phyloP scores from a whole-genome alignment of 1,284 basidiomycete species.

The Ceratobasidium sp. region DNA sequence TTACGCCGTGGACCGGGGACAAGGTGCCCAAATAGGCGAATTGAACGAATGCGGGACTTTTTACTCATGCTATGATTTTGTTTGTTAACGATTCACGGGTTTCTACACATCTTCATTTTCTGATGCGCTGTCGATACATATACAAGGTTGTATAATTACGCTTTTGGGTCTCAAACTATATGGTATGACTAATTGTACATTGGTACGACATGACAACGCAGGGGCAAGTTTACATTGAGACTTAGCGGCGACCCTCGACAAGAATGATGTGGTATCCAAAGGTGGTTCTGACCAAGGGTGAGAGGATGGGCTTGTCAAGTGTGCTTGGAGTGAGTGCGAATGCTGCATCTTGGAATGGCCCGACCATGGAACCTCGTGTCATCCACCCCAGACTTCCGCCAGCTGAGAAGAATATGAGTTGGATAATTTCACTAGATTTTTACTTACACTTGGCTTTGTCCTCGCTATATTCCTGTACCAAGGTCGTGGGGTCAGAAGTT shows the following conservation, averaged over 20 bases:
- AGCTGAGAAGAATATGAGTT: slow-evolving; percentile 54
- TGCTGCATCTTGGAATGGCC: slow-evolving; percentile 80
- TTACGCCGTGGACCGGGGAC: slow-evolving; percentile 26
- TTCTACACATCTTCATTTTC: slow-evolving; percentile 18
- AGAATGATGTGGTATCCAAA: slow-evolving; percentile 88
- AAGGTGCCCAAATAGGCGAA: slow-evolving; percentile 9
- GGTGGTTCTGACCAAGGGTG: slow-evolving; percentile 75
- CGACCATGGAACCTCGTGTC: slow-evolving; percentile 67
- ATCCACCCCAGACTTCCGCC: slow-evolving; percentile 85
- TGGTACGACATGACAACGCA: not conserved
- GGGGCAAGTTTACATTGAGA: slow-evolving; percentile 2
- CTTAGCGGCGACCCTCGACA: slow-evolving; percentile 70
- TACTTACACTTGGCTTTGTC: slow-evolving; percentile 80
- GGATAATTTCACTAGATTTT: not conserved
- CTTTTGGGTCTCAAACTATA: slow-evolving; percentile 3
- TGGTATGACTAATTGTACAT: slow-evolving; percentile 1
- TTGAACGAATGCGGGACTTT: not conserved
- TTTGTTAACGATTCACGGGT: slow-evolving; percentile 14
- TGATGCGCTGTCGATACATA: slow-evolving; percentile 31
- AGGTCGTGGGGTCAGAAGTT: slow-evolving; percentile 3
- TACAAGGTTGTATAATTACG: slow-evolving; percentile 40
- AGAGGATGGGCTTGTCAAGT: slow-evolving; percentile 73
- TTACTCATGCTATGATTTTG: not conserved
- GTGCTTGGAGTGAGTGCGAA: slow-evolving; percentile 77
- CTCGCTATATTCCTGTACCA: slow-evolving; percentile 74